Percentiles rank a stretch among this genome's conserved stretches.
Conservation (phyloP, 2,329 filamentous ascomycete species). For the Talaromyces sp. region DNA sequence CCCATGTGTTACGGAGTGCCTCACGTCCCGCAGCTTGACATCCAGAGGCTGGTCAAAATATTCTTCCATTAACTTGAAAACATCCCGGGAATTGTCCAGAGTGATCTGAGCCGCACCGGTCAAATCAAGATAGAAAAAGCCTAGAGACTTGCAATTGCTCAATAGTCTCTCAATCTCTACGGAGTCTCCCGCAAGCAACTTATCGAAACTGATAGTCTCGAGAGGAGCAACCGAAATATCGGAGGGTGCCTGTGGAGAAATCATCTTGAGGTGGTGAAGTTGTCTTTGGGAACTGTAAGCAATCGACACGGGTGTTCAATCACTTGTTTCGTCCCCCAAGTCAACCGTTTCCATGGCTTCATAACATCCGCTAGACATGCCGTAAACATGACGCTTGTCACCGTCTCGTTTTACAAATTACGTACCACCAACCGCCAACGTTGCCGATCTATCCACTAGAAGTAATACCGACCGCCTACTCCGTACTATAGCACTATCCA, state of each 20-base stretch:
- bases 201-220: neutral
- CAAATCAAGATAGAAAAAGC: conserved; percentile 5
- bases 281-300: neutral
- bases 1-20: neutral
- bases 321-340: neutral
- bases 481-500: too few species aligned
- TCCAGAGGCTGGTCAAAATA: conserved; percentile 5
- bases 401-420: too few species aligned
- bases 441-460: too few species aligned
- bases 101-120: neutral
- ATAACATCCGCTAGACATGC: neutral
- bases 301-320: neutral
- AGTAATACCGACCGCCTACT: too few species aligned
- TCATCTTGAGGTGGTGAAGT: neutral
- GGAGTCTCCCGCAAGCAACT: neutral
- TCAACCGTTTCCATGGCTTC: neutral
- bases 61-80: neutral
- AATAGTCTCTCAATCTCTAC: neutral
- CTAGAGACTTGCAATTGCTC: neutral
- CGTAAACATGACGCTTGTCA: too few species aligned
- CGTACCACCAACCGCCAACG: too few species aligned
- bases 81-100: neutral
- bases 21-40: neutral
- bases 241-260: neutral
- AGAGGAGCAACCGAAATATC: neutral